phyloP scores from a whole-genome alignment of 2,329 filamentous ascomycete genomes.

The Colletotrichum aenigma region DNA sequence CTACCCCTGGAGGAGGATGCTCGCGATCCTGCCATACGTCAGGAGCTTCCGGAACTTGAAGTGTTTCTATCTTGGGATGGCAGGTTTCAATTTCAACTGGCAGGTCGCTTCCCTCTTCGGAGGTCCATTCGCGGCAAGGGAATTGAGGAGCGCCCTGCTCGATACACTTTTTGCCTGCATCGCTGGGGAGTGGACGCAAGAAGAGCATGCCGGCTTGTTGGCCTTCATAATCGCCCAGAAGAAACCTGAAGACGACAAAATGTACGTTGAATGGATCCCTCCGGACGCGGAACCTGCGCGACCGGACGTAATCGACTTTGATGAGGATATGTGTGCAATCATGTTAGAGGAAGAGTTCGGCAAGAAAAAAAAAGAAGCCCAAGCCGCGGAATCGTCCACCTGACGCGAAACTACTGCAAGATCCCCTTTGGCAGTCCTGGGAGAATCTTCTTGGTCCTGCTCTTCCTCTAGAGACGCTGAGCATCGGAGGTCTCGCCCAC shows the following conservation, averaged over 20 bases:
- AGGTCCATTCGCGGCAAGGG: neutral
- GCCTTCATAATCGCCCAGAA: fast-evolving
- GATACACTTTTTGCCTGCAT: neutral
- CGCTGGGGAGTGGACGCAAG: fast-evolving
- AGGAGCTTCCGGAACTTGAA: neutral
- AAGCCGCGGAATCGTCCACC: neutral
- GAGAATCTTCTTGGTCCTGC: neutral
- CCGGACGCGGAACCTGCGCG: neutral
- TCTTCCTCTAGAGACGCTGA: neutral
- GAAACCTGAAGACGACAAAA: neutral
- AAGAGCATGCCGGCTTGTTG: neutral
- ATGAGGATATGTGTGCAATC: too few relatives aligned
- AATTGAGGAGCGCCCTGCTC: neutral
- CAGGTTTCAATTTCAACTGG: neutral
- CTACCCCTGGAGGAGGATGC: neutral
- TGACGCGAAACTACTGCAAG: neutral
- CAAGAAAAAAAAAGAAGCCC: neutral
- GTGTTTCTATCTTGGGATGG: neutral
- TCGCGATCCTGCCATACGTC: neutral
- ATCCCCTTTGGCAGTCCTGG: neutral
- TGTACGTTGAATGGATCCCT: fast-evolving
- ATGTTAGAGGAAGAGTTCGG: neutral
- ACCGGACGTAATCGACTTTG: neutral
- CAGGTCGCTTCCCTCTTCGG: neutral
- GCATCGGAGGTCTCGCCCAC: neutral